A percentile compares a stretch with the other conserved stretches of the same genome.
These are phyloP conservation scores for Leccinellum albellum DNA, from an alignment of 768 basidiomycete species.

Conservation along the genomic window DNA sequence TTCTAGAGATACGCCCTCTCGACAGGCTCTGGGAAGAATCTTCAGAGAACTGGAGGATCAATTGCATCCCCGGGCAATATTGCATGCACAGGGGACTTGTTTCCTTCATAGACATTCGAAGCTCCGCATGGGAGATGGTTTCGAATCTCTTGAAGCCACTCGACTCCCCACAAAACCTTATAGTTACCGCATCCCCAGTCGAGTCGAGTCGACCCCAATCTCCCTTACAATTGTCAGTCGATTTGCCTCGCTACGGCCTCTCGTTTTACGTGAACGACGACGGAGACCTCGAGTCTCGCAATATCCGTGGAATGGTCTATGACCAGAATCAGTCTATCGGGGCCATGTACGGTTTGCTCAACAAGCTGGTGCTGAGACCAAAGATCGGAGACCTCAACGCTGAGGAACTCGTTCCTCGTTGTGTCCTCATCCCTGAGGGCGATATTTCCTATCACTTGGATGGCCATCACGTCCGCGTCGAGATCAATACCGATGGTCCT, in stretches of 20 bases:
- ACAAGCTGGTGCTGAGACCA: constrained; percentile 38
- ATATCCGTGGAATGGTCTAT: constrained; percentile 41
- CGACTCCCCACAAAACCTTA: constrained; percentile 21
- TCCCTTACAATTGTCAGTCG: constrained; percentile 21
- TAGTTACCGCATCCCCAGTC: constrained; percentile 11
- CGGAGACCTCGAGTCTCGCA: constrained; percentile 36
- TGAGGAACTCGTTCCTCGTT: constrained; percentile 10
- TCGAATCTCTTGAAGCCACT: constrained; percentile 21
- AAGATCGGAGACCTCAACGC: not conserved
- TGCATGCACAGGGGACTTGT: constrained; percentile 2
- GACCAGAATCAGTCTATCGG: constrained; percentile 40
- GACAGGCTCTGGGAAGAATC: constrained; percentile 24
- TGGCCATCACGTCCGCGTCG: constrained; percentile 17
- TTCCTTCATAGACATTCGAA: constrained; percentile 27
- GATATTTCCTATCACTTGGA: constrained; percentile 9
- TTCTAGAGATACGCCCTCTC: constrained; percentile 28
- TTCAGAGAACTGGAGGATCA: constrained; percentile 26
- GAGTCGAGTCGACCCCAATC: not conserved
- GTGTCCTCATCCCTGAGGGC: constrained; percentile 41
- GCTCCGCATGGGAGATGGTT: constrained; percentile 27
- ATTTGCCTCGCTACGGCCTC: constrained; percentile 40
- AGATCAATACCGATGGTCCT: constrained; percentile 1
- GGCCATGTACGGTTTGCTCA: constrained; percentile 42
- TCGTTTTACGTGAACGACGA: constrained; percentile 36
- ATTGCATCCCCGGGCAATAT: constrained; percentile 7